These are phyloP conservation scores for Parietaria judaica DNA, from an alignment of 306 rosid genomes.

Conservation along the genomic window DNA sequence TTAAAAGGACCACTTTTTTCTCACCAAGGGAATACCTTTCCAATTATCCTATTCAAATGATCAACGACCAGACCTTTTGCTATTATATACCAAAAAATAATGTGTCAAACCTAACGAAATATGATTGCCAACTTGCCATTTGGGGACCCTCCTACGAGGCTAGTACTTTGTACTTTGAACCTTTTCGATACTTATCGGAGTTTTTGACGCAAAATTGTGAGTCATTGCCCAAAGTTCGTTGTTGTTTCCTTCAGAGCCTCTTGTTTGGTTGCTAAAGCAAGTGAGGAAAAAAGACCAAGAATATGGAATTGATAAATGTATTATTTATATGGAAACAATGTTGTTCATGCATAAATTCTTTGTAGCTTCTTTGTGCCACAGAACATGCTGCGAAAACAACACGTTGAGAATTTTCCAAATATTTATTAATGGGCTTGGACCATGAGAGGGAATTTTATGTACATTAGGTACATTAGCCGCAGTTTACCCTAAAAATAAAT, in stretches of 20 bases:
- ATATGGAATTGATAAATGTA: background rate
- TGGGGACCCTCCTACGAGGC: background rate
- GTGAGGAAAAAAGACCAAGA: background rate
- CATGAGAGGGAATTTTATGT: background rate
- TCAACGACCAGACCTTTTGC: constrained; percentile 3
- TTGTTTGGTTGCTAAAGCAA: background rate
- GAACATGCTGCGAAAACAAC: background rate
- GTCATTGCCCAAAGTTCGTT: background rate
- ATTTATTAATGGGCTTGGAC: background rate
- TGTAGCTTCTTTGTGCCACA: background rate
- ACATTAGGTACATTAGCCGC: too few species aligned
- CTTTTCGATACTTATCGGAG: background rate
- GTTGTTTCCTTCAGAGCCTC: background rate
- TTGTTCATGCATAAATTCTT: too few species aligned
- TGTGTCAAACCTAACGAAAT: background rate
- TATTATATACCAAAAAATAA: background rate
- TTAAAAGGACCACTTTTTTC: constrained; percentile 6
- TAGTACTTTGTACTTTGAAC: constrained; percentile 1
- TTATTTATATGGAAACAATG: too few species aligned
- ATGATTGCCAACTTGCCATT: background rate
- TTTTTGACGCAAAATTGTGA: background rate
- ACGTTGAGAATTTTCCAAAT: background rate
- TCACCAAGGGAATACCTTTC: background rate
- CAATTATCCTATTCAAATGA: background rate
- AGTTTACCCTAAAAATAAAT: too few species aligned